Evolutionary conservation across 192 early-diverging fungal genomes (phyloP).

Genomic region (Entomortierella chlamydospora): DNA sequence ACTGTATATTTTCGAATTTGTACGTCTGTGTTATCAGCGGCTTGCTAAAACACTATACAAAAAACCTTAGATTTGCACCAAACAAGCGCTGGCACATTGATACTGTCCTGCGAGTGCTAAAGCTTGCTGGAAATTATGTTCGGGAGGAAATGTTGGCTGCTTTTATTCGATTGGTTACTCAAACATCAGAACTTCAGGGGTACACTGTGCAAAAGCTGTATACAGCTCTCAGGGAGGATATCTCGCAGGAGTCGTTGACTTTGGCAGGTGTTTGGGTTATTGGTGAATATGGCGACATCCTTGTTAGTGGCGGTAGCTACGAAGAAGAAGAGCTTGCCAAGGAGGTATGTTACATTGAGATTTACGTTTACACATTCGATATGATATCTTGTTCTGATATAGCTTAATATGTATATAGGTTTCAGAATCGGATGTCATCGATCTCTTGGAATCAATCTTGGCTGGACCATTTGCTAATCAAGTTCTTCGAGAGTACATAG

Average conservation of each 20-base stretch:
- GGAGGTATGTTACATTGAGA: conserved; percentile 65
- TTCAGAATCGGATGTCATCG: conserved; percentile 79
- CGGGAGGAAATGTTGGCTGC: conserved; percentile 82
- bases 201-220: conserved; percentile 93
- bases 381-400: neutral
- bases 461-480: conserved; percentile 84
- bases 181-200: conserved; percentile 81
- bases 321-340: conserved; percentile 75
- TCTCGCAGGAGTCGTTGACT: conserved; percentile 86
- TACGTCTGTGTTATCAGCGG: neutral
- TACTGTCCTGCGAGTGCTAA: conserved; percentile 90
- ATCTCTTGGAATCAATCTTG: conserved; percentile 79
- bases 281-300: conserved; percentile 96
- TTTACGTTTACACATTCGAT: no score
- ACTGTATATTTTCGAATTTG: neutral
- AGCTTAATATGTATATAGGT: conserved; percentile 52
- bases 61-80: conserved; percentile 76
- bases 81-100: conserved; percentile 98
- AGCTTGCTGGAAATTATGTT: conserved; percentile 77
- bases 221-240: conserved; percentile 82
- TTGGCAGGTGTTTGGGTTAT: conserved; percentile 93
- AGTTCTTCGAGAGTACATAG: conserved; percentile 81
- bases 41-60: neutral
- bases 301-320: conserved; percentile 74
- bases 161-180: conserved; percentile 91